These are phyloP conservation scores for Balansia obtecta DNA, from an alignment of 2,329 filamentous ascomycete species.

Conservation along the genomic window DNA sequence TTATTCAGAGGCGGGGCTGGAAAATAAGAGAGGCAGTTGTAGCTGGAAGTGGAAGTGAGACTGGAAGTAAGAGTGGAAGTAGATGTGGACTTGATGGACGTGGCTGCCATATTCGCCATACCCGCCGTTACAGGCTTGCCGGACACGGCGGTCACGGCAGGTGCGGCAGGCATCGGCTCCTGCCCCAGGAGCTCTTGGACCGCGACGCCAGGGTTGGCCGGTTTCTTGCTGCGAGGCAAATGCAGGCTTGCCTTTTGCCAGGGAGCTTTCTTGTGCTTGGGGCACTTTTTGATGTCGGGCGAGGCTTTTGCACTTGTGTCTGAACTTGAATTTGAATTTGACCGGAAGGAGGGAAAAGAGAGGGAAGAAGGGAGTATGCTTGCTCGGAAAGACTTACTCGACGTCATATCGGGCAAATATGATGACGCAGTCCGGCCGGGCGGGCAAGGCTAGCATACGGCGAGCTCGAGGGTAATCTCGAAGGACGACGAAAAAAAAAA, in stretches of 20 bases:
- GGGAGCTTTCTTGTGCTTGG: constrained; percentile 9
- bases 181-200: neutral
- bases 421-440: constrained; percentile 13
- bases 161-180: constrained; percentile 10
- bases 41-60: neutral
- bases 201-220: constrained; percentile 2
- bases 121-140: neutral
- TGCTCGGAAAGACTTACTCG: constrained; percentile 31
- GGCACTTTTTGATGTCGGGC: neutral
- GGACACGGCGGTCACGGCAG: neutral
- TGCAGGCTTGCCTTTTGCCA: constrained; percentile 13
- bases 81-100: neutral
- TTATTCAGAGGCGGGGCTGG: neutral
- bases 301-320: neutral
- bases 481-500: constrained; percentile 9
- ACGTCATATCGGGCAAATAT: constrained; percentile 29
- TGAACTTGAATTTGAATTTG: constrained; percentile 14
- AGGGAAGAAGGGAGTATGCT: constrained; percentile 23
- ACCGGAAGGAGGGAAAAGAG: constrained; percentile 22
- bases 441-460: constrained; percentile 14
- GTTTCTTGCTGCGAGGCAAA: constrained; percentile 7
- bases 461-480: constrained; percentile 9
- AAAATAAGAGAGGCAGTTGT: neutral
- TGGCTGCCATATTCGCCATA: neutral
- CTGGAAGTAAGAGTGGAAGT: constrained; percentile 1